A percentile compares a stretch with the other conserved stretches of the same genome.
Conservation (phyloP, 2,329 filamentous ascomycete species). For the Cercospora sojina region DNA sequence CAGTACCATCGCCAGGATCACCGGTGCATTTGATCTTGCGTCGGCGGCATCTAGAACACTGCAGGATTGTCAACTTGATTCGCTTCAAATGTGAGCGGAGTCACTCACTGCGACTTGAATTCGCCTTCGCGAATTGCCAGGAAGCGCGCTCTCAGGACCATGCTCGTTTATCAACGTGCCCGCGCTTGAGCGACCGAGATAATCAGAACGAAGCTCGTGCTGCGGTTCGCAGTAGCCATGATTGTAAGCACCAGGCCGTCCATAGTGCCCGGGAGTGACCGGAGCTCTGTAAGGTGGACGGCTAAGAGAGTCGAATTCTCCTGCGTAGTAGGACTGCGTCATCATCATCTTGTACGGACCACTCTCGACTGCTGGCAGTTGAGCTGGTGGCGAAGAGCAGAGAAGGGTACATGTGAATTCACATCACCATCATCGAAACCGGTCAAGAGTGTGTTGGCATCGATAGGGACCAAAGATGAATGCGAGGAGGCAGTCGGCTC, state of each 20-base stretch:
- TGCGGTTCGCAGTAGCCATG: slow-evolving; percentile 29
- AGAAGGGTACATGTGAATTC: background rate
- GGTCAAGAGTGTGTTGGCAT: background rate
- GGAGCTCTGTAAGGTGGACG: slow-evolving; percentile 27
- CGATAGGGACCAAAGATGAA: background rate
- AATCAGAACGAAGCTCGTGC: slow-evolving; percentile 31
- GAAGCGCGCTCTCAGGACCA: slow-evolving; percentile 36
- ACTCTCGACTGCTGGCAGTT: background rate
- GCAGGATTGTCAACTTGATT: background rate
- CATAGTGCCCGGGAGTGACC: slow-evolving; percentile 29
- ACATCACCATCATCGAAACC: background rate
- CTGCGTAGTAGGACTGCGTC: slow-evolving; percentile 34
- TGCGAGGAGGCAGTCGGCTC: background rate
- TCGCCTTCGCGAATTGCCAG: slow-evolving; percentile 47
- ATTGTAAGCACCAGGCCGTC: slow-evolving; percentile 29
- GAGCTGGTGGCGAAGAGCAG: background rate
- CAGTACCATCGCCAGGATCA: slow-evolving; percentile 70
- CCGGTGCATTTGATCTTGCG: slow-evolving; percentile 95
- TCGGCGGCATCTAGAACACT: slow-evolving; percentile 89
- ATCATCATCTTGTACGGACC: slow-evolving; percentile 31
- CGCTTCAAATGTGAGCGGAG: background rate
- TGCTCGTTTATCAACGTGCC: slow-evolving; percentile 36
- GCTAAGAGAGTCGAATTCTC: slow-evolving; percentile 30
- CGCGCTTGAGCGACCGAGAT: slow-evolving; percentile 24
- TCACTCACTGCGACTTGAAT: slow-evolving; percentile 54